Conservation (phyloP, 805 yeast species). For the Metschnikowia lochheadii region DNA sequence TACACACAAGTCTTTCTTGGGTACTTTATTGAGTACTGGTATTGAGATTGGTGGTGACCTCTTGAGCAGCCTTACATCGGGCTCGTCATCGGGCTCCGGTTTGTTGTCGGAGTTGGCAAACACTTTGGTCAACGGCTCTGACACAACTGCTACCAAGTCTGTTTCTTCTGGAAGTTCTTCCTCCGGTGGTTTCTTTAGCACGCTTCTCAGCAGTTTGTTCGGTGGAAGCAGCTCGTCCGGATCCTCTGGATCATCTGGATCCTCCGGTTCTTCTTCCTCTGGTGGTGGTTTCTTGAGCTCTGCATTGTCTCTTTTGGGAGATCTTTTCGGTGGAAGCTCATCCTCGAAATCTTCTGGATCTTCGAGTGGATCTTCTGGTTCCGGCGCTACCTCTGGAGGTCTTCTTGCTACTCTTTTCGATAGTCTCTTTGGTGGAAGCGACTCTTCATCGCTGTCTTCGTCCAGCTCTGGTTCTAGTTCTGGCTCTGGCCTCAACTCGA, state of each 20-base stretch:
- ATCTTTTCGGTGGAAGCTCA: constrained; percentile 1
- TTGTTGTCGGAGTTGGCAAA: constrained; percentile 12
- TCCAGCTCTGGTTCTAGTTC: constrained; percentile 6
- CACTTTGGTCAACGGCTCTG: constrained; percentile 6
- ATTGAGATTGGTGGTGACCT: constrained; percentile 15
- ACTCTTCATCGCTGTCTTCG: constrained; percentile 1
- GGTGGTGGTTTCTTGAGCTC: constrained; percentile 4
- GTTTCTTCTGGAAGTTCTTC: constrained; percentile 6
- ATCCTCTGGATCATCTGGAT: neutral
- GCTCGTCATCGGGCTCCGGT: constrained; percentile 10
- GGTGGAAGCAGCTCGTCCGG: constrained; percentile 5
- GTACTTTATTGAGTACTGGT: constrained; percentile 11
- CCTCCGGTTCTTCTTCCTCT: constrained; percentile 3
- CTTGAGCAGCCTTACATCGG: constrained; percentile 12
- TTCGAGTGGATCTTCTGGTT: constrained; percentile 1
- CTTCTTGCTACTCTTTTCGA: constrained; percentile 3
- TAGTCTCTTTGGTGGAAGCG: constrained; percentile 3
- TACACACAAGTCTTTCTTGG: constrained; percentile 14
- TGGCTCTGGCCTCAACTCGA: constrained; percentile 6
- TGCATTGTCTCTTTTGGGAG: neutral
- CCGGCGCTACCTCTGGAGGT: constrained; percentile 5
- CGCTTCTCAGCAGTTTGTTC: constrained; percentile 7
- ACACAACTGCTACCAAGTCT: constrained; percentile 1
- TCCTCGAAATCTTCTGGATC: neutral
- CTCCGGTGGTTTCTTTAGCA: constrained; percentile 12